These are phyloP conservation scores for Aspergillus latus DNA, from an alignment of 2,329 filamentous ascomycete genomes.

Conservation along the genomic window DNA sequence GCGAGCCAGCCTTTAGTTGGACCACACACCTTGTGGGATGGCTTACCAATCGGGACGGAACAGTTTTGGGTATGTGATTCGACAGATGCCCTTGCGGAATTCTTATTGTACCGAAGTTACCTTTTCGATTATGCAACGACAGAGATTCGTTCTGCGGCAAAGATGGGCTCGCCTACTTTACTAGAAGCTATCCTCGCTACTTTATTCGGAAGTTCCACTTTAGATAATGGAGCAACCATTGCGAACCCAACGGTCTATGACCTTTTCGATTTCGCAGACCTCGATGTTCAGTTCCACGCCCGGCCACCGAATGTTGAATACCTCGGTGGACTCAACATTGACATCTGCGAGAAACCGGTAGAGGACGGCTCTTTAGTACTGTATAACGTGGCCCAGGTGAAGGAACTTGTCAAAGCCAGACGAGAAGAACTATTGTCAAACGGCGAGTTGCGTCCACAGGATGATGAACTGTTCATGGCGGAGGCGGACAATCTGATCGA, in stretches of 20 bases:
- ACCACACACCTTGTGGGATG: constrained; percentile 72
- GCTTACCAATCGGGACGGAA: constrained; percentile 57
- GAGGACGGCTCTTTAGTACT: constrained; percentile 51
- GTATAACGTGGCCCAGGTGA: constrained; percentile 69
- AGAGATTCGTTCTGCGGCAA: constrained; percentile 76
- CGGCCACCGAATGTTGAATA: constrained; percentile 58
- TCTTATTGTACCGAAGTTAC: constrained; percentile 73
- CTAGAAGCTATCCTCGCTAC: constrained; percentile 66
- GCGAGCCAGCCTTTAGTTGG: constrained; percentile 69
- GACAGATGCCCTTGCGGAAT: constrained; percentile 70
- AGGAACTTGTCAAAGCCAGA: constrained; percentile 67
- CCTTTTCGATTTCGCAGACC: constrained; percentile 84
- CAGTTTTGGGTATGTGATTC: constrained; percentile 70
- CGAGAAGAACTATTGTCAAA: constrained; percentile 37
- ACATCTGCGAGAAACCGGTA: constrained; percentile 62
- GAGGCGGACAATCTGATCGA: constrained; percentile 41
- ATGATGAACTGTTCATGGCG: constrained; percentile 42
- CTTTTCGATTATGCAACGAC: constrained; percentile 81
- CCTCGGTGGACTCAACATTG: constrained; percentile 67
- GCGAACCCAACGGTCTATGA: constrained; percentile 80
- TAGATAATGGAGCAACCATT: constrained; percentile 64
- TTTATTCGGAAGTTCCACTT: constrained; percentile 71
- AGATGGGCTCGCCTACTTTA: constrained; percentile 67
- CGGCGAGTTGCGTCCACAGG: constrained; percentile 47
- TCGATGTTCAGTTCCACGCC: constrained; percentile 54